Conservation (phyloP, 2,329 filamentous ascomycete genomes). For the Plenodomus lindquistii region DNA sequence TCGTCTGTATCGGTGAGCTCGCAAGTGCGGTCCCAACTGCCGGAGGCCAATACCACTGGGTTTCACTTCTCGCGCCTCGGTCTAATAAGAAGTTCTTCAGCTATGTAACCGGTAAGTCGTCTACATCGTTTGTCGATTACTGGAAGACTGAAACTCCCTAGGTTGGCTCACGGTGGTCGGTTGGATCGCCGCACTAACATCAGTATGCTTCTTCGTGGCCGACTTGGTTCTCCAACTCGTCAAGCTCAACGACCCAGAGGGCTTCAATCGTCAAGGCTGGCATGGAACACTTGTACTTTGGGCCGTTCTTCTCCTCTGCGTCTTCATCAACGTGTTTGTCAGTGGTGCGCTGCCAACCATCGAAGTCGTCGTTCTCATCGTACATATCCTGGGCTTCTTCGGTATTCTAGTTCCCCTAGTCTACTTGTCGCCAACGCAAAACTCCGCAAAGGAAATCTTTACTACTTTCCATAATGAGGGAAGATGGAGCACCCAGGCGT, state of each 20-base stretch:
- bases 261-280: slow-evolving; percentile 49
- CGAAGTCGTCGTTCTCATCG: slow-evolving; percentile 54
- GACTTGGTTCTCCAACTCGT: slow-evolving; percentile 40
- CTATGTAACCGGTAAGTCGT: slow-evolving; percentile 46
- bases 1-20: slow-evolving; percentile 42
- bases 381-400: slow-evolving; percentile 59
- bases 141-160: slow-evolving; percentile 14
- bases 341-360: slow-evolving; percentile 53
- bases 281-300: slow-evolving; percentile 57
- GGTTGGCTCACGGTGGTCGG: slow-evolving; percentile 52
- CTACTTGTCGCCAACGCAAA: slow-evolving; percentile 44
- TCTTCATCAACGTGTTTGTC: slow-evolving; percentile 53
- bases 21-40: slow-evolving; percentile 45
- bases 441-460: slow-evolving; percentile 48
- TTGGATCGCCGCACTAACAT: slow-evolving; percentile 48
- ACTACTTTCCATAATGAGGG: slow-evolving; percentile 54
- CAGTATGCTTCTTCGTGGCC: slow-evolving; percentile 41
- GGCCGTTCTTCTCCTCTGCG: slow-evolving; percentile 47
- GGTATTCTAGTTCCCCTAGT: slow-evolving; percentile 52
- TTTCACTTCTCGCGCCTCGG: slow-evolving; percentile 49
- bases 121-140: background rate
- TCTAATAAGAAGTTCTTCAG: slow-evolving; percentile 50
- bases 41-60: slow-evolving; percentile 49
- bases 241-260: slow-evolving; percentile 46
- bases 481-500: slow-evolving; percentile 48